Conservation (phyloP, 768 basidiomycete species). For the Serpula lacrymans region DNA sequence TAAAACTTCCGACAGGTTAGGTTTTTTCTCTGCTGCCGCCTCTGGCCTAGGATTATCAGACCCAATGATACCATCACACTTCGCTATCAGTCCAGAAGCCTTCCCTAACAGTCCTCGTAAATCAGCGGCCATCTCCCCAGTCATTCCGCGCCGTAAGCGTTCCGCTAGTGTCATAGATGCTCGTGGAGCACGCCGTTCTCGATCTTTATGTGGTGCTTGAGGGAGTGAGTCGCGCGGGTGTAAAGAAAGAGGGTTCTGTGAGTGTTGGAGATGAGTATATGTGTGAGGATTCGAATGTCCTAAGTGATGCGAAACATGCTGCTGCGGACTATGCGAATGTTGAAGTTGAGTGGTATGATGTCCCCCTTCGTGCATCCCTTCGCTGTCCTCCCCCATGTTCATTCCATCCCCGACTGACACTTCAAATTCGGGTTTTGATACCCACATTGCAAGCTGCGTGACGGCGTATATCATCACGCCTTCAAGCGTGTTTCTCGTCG, state of each 20-base stretch:
- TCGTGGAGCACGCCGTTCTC: constrained; percentile 42
- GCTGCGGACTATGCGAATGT: too few relatives aligned
- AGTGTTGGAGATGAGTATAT: constrained; percentile 8
- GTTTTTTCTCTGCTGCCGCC: too few relatives aligned
- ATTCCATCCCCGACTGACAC: constrained; percentile 21
- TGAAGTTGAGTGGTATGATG: too few relatives aligned
- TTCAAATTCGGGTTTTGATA: constrained; percentile 70
- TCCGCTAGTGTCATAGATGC: constrained; percentile 57
- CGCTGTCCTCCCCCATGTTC: constrained; percentile 51
- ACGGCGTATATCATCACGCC: constrained; percentile 64
- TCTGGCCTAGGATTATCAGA: too few relatives aligned
- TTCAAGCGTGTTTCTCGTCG: constrained; percentile 63
- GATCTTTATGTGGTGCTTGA: too few relatives aligned
- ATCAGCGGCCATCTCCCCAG: constrained; percentile 75
- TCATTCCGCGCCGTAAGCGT: constrained; percentile 69
- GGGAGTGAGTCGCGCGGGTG: constrained; percentile 21
- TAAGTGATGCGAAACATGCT: too few relatives aligned
- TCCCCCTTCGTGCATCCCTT: constrained; percentile 21
- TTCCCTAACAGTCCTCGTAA: constrained; percentile 63
- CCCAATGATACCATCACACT: constrained; percentile 53
- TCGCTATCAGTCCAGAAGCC: constrained; percentile 59
- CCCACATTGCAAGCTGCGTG: constrained; percentile 78
- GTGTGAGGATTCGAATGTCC: too few relatives aligned
- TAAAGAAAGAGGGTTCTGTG: constrained; percentile 6
- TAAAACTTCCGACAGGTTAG: constrained; percentile 61